These are phyloP conservation scores for Moricandia arvensis DNA, from an alignment of 345 rosid genomes.

Conservation along the genomic window DNA sequence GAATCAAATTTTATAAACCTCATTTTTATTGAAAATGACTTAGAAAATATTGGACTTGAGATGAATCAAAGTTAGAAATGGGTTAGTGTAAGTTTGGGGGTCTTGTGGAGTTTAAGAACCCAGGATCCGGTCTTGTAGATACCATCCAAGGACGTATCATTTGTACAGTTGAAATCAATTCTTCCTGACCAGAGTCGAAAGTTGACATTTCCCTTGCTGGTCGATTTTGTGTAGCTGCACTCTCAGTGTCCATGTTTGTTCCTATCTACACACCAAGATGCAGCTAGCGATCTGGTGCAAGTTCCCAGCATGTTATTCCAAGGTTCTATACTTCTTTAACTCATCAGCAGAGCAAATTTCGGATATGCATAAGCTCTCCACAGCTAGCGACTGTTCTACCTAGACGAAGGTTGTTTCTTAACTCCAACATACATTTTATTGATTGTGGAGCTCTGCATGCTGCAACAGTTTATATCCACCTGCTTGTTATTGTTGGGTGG, in stretches of 20 bases:
- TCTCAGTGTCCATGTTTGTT: slow-evolving; percentile 89
- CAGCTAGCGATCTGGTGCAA: slow-evolving; percentile 80
- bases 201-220: slow-evolving; percentile 91
- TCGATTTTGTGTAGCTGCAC: slow-evolving; percentile 88
- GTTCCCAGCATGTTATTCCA: slow-evolving; percentile 91
- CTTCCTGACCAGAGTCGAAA: slow-evolving; percentile 87
- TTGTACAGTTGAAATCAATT: slow-evolving; percentile 83
- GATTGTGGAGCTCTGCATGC: slow-evolving; percentile 82
- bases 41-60: too few relatives aligned
- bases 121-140: too few relatives aligned
- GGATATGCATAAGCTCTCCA: slow-evolving; percentile 72
- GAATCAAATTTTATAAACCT: too few relatives aligned
- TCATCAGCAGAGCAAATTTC: slow-evolving; percentile 86
- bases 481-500: slow-evolving; percentile 96
- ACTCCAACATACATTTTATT: slow-evolving; percentile 9
- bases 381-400: slow-evolving; percentile 25
- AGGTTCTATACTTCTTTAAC: slow-evolving; percentile 95
- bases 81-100: too few relatives aligned
- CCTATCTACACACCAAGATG: slow-evolving; percentile 70
- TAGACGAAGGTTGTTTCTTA: neutral
- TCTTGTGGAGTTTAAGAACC: too few relatives aligned
- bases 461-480: slow-evolving; percentile 82
- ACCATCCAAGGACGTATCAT: too few relatives aligned
- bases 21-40: too few relatives aligned
- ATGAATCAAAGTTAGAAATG: too few relatives aligned